A percentile compares a stretch with the other conserved stretches of the same genome.
phyloP scores from a whole-genome alignment of 192 early-diverging fungal species.

The Coemansia sp. region DNA sequence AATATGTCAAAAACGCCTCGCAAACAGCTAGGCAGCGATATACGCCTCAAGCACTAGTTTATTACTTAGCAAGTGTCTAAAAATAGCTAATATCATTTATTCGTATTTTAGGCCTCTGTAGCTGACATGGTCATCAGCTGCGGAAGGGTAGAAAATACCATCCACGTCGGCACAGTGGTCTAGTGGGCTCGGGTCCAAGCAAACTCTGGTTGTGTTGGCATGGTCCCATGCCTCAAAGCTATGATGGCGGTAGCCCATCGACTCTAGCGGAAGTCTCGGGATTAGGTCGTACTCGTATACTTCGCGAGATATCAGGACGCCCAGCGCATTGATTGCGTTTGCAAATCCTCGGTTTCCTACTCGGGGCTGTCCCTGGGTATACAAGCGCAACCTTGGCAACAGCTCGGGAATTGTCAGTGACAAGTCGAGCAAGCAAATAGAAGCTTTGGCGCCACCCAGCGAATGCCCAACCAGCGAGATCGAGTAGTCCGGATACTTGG shows the following conservation, averaged over 20 bases:
- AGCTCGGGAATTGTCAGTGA: conserved; percentile 17
- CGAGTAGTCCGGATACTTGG: conserved; percentile 33
- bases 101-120: conserved; percentile 38
- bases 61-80: background rate
- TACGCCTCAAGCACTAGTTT: background rate
- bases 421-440: conserved; percentile 31
- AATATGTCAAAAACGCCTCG: background rate
- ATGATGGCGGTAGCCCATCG: conserved; percentile 38
- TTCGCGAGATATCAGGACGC: conserved; percentile 25
- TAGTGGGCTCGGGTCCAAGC: conserved; percentile 9
- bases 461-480: conserved; percentile 48
- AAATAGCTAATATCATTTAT: conserved; percentile 6
- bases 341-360: conserved; percentile 45
- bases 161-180: conserved; percentile 22
- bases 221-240: conserved; percentile 41
- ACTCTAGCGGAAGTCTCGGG: conserved; percentile 21
- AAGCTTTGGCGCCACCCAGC: conserved; percentile 43
- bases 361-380: conserved; percentile 48
- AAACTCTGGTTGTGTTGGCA: conserved; percentile 20
- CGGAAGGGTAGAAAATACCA: conserved; percentile 7
- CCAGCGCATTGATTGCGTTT: conserved; percentile 20
- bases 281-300: conserved; percentile 46
- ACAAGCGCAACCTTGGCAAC: conserved; percentile 16
- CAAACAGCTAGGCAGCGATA: background rate
- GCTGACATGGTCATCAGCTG: conserved; percentile 18